phyloP scores from a whole-genome alignment of 805 yeast genomes.

The Wilhelminamyces savonicus region DNA sequence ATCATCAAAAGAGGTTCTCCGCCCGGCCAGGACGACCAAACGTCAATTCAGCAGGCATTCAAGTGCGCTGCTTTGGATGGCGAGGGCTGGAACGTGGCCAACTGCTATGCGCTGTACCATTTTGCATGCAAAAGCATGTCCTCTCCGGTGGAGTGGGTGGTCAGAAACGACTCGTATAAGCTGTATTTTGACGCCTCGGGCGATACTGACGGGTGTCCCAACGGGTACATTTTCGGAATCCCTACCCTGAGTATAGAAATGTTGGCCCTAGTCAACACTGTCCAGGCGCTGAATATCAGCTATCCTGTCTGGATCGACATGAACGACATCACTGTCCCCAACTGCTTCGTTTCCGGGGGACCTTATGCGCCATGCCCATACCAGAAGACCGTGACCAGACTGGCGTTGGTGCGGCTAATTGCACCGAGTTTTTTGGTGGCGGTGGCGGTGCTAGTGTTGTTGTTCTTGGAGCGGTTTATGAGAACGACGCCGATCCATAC shows the following conservation, averaged over 20 bases:
- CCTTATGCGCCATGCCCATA: constrained; percentile 76
- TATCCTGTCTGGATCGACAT: constrained; percentile 70
- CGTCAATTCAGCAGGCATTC: constrained; percentile 16
- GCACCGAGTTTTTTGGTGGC: constrained; percentile 64
- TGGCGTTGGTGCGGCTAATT: constrained; percentile 56
- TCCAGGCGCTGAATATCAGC: constrained; percentile 15
- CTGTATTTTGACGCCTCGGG: constrained; percentile 40
- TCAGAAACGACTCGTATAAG: constrained; percentile 21
- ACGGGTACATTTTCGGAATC: constrained; percentile 21
- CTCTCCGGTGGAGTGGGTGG: constrained; percentile 38
- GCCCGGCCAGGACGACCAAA: constrained; percentile 1
- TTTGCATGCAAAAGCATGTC: constrained; percentile 50
- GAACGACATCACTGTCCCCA: constrained; percentile 64
- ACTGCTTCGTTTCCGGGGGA: constrained; percentile 87
- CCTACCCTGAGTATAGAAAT: constrained; percentile 34
- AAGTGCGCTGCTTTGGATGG: constrained; percentile 36
- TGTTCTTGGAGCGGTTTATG: constrained; percentile 46
- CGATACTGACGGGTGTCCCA: constrained; percentile 23
- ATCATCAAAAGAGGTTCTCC: too few species aligned
- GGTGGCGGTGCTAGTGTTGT: constrained; percentile 42
- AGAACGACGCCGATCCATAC: constrained; percentile 64
- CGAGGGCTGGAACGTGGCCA: constrained; percentile 57
- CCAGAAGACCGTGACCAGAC: constrained; percentile 43
- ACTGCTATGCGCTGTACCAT: constrained; percentile 52
- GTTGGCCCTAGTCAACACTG: constrained; percentile 20